Evolutionary conservation across 2,329 filamentous ascomycete genomes (phyloP), one percentile per base, ranked within the genome.

Genomic region (Ophiognomonia clavigignenti-juglandacearum): DNA sequence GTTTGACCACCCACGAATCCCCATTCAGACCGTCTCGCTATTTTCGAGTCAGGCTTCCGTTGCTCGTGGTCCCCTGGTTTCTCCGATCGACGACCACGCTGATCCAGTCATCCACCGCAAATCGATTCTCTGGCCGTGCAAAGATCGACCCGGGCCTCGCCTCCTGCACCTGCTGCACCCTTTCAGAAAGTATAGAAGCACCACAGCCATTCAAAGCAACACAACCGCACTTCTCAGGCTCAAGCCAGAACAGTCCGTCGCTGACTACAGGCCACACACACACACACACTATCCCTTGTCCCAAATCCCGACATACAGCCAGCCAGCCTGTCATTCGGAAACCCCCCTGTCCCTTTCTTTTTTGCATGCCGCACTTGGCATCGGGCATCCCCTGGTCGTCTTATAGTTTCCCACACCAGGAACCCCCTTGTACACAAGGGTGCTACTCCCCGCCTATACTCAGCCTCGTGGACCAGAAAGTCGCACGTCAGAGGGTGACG

Each of bases 401-500:
- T 37, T n/a, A 29, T 39, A 32, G 32, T 37, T 27, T 37, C 34
- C 14, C 26, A 35, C 31, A 36, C 44, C 32, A 31, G 22, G 22
- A 18, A 36, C 18, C 41, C 41, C 44, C 44, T 36, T 48, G 40
- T 14, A 22, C 18, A 20, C 38, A 16, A 22, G 34, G 40, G 37
- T 36, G 42, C 43, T 44, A 39, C 38, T 42, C 49, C 34, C 49
- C 38, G 39, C 42, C 39, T 24, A 43, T 36, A 43, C 49, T 52
- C 49, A 52, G 49, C 49, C 49, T 52, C 49, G 49, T 52, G 49
- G 39, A 32, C 49, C 43, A 39, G 32, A 35, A 40, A 52, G 41
- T 52, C 46, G 49, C 49, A 45, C 49, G 49, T 52, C 49, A 52
- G 37, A 43, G 32, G 40, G 37, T 46, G 43, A 52, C 49, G 49